Percentiles rank a stretch among this genome's conserved stretches.
phyloP scores from a whole-genome alignment of 1,284 basidiomycete species.

The Fomes fomentarius region DNA sequence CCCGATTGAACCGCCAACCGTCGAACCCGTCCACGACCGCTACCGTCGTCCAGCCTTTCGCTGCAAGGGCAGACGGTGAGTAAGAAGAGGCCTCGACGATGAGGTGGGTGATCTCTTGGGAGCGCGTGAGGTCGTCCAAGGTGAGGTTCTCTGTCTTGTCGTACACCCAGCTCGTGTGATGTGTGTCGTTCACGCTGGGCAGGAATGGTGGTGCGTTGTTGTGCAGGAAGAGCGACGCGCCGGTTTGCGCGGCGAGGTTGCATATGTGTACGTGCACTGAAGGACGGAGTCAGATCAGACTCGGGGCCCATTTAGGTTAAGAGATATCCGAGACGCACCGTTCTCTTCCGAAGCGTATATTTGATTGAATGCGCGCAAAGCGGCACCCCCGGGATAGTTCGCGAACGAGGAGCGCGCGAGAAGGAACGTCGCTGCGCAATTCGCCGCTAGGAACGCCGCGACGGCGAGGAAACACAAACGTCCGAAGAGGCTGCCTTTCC shows the following conservation, averaged over 20 bases:
- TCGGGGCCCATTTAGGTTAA: background rate
- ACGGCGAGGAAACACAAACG: slow-evolving; percentile 48
- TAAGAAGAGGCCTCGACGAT: slow-evolving; percentile 47
- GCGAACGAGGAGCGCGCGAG: slow-evolving; percentile 61
- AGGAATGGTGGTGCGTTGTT: slow-evolving; percentile 59
- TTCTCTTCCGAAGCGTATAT: slow-evolving; percentile 39
- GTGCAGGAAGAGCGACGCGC: slow-evolving; percentile 89
- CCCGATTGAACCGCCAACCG: slow-evolving; percentile 43
- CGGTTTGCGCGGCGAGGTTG: slow-evolving; percentile 87
- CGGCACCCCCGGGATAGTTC: slow-evolving; percentile 93
- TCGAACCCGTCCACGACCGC: slow-evolving; percentile 52
- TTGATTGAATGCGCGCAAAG: slow-evolving; percentile 67
- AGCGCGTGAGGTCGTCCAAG: slow-evolving; percentile 41
- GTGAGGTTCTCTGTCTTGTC: slow-evolving; percentile 78
- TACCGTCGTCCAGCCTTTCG: slow-evolving; percentile 44
- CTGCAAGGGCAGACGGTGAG: background rate
- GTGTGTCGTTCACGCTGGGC: slow-evolving; percentile 24
- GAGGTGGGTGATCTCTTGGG: slow-evolving; percentile 57
- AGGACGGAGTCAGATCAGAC: background rate
- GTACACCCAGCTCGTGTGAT: slow-evolving; percentile 59
- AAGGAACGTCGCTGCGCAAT: slow-evolving; percentile 54
- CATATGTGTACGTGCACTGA: slow-evolving; percentile 74
- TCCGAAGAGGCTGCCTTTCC: slow-evolving; percentile 48
- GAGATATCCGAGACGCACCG: slow-evolving; percentile 31
- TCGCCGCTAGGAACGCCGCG: slow-evolving; percentile 50